Evolutionary conservation across 2,329 filamentous ascomycete genomes (phyloP).

Genomic region (Cladobotryum protrusum): DNA sequence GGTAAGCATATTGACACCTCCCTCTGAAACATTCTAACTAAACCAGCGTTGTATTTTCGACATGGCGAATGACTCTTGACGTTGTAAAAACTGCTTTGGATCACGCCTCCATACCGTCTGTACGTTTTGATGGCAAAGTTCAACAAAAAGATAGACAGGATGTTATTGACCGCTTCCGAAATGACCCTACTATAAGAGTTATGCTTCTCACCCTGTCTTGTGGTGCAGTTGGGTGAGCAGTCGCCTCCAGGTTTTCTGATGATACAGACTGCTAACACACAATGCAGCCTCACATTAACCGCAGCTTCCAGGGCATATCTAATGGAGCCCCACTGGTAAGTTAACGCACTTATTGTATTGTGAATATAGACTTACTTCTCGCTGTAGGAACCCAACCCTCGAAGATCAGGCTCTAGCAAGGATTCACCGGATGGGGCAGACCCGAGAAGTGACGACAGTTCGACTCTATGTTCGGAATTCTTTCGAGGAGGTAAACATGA

Average conservation of each 20-base stretch:
- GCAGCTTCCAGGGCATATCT: slow-evolving; percentile 41
- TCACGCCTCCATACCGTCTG: slow-evolving; percentile 24
- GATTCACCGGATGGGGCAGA: slow-evolving; percentile 32
- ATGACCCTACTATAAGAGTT: slow-evolving; percentile 31
- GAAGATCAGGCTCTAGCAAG: slow-evolving; percentile 39
- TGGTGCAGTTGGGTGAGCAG: slow-evolving; percentile 44
- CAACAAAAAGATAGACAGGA: slow-evolving; percentile 34
- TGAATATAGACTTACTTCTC: not conserved
- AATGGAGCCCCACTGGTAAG: slow-evolving; percentile 44
- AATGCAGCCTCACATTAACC: slow-evolving; percentile 38
- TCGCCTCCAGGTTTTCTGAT: not conserved
- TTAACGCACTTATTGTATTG: not conserved
- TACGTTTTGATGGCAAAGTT: slow-evolving; percentile 44
- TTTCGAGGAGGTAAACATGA: slow-evolving; percentile 28
- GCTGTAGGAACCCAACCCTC: slow-evolving; percentile 34
- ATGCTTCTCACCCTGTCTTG: slow-evolving; percentile 45
- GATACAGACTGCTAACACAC: not conserved
- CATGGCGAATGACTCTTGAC: slow-evolving; percentile 44
- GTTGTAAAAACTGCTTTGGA: slow-evolving; percentile 36
- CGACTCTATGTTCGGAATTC: slow-evolving; percentile 32
- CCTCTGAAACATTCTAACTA: not conserved
- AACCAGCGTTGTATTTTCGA: slow-evolving; percentile 44
- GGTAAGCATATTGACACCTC: not conserved
- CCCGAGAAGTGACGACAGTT: slow-evolving; percentile 29
- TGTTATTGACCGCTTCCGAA: slow-evolving; percentile 35